A percentile compares a stretch with the other conserved stretches of the same genome.
phyloP scores from a whole-genome alignment of 164 flowering plant species.

The Amborella trichopoda region DNA sequence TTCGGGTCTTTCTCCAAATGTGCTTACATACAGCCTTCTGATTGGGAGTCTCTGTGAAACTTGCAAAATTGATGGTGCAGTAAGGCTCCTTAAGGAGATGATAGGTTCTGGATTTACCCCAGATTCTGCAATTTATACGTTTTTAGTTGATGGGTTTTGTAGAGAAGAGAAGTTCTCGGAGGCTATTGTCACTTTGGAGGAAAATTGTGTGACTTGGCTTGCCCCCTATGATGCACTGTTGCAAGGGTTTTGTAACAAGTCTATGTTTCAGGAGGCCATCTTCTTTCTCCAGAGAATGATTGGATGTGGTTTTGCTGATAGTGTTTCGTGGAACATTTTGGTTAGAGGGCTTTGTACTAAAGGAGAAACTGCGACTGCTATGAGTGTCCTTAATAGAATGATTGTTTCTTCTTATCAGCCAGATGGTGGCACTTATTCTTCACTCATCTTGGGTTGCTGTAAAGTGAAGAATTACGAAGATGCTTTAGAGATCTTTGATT shows the following conservation, averaged over 20 bases:
- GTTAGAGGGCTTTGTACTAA: slow-evolving; percentile 40
- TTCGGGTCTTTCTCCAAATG: slow-evolving; percentile 27
- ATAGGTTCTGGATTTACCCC: slow-evolving; percentile 17
- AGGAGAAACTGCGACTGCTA: slow-evolving; percentile 18
- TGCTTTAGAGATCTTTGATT: slow-evolving; percentile 31
- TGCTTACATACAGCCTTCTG: slow-evolving; percentile 19
- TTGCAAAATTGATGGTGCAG: slow-evolving; percentile 33
- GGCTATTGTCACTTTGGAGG: slow-evolving; percentile 35
- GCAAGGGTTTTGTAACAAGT: slow-evolving; percentile 34
- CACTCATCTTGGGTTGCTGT: slow-evolving; percentile 47
- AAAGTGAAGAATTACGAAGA: slow-evolving; percentile 15
- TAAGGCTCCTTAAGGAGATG: slow-evolving; percentile 27
- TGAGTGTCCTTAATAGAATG: slow-evolving; percentile 49
- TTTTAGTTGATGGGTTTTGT: slow-evolving; percentile 33
- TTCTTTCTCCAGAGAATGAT: slow-evolving; percentile 33
- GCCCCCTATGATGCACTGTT: slow-evolving; percentile 42
- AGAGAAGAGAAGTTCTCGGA: slow-evolving; percentile 22
- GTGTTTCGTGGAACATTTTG: slow-evolving; percentile 46
- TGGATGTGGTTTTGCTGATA: slow-evolving; percentile 23
- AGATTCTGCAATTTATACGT: slow-evolving; percentile 15
- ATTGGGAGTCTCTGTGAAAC: slow-evolving; percentile 33
- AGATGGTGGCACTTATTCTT: slow-evolving; percentile 38
- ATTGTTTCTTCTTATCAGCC: slow-evolving; percentile 29
- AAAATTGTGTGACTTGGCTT: slow-evolving; percentile 15
- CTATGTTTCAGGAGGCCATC: slow-evolving; percentile 20